Evolutionary conservation across 345 rosid species (phyloP).

Genomic region (Erysimum cheiranthoides): DNA sequence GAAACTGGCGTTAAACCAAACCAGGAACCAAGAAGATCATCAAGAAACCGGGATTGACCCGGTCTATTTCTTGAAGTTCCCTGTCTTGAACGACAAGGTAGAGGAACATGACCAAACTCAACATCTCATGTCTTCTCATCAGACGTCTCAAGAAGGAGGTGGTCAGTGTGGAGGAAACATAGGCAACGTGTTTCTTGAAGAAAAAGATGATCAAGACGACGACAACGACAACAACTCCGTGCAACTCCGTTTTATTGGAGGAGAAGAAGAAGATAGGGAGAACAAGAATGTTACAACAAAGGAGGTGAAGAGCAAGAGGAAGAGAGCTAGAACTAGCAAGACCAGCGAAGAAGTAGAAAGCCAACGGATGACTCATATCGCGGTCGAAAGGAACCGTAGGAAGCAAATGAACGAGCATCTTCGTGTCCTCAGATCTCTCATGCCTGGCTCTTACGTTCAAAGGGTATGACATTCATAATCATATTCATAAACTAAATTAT

Average conservation of each 20-base stretch:
- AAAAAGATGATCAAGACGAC: slow-evolving; percentile 36
- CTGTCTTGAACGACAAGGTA: slow-evolving; percentile 67
- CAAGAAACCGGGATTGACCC: slow-evolving; percentile 80
- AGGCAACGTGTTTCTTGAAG: slow-evolving; percentile 34
- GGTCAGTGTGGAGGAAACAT: slow-evolving; percentile 53
- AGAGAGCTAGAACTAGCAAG: slow-evolving; percentile 73
- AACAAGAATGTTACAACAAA: slow-evolving; percentile 35
- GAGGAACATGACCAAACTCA: slow-evolving; percentile 46
- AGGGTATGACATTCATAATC: slow-evolving; percentile 53
- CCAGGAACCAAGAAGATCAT: slow-evolving; percentile 61
- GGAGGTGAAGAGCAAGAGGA: slow-evolving; percentile 73
- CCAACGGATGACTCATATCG: slow-evolving; percentile 94
- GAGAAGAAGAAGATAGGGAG: slow-evolving; percentile 43
- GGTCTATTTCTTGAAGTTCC: slow-evolving; percentile 85
- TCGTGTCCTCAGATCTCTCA: slow-evolving; percentile 85
- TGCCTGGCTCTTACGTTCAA: slow-evolving; percentile 97
- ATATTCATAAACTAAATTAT: background rate
- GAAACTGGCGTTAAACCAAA: slow-evolving; percentile 67
- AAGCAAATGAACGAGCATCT: slow-evolving; percentile 99
- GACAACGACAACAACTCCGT: slow-evolving; percentile 49
- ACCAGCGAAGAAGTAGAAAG: slow-evolving; percentile 93
- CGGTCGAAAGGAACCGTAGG: slow-evolving; percentile 88
- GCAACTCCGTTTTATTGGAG: slow-evolving; percentile 57
- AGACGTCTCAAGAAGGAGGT: slow-evolving; percentile 37
- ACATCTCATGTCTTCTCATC: slow-evolving; percentile 41